Conservation (phyloP, 1,284 basidiomycete genomes). For the Melampsora larici-populina region DNA sequence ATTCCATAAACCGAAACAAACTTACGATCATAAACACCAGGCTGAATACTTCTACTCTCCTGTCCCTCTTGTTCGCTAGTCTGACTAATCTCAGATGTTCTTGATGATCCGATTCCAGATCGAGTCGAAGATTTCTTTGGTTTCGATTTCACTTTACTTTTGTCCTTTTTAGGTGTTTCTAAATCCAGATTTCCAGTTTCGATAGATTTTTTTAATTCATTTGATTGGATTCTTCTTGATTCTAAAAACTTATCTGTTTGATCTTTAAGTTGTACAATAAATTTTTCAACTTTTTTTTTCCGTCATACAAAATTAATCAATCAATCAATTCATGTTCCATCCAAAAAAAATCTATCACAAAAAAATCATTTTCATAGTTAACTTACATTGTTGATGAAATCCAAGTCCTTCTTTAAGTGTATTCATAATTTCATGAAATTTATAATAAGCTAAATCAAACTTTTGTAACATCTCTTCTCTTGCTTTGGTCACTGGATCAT, state of each 20-base stretch:
- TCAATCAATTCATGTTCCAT: background rate
- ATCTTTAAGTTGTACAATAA: background rate
- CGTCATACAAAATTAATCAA: too few relatives aligned
- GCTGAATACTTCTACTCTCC: background rate
- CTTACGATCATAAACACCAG: background rate
- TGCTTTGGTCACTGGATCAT: conserved; percentile 24
- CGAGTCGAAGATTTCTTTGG: too few relatives aligned
- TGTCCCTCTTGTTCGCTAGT: background rate
- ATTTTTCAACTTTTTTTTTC: background rate
- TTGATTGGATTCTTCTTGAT: background rate
- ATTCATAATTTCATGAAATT: conserved; percentile 25
- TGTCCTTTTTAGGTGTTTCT: background rate
- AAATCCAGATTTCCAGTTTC: background rate
- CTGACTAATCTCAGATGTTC: too few relatives aligned
- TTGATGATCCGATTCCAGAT: too few relatives aligned
- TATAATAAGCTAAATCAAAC: conserved; percentile 21
- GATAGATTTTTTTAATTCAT: background rate
- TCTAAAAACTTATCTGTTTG: background rate
- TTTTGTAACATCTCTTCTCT: conserved; percentile 30
- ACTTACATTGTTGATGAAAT: conserved; percentile 38
- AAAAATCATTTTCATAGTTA: too few relatives aligned
- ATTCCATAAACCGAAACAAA: background rate
- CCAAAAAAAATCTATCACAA: background rate
- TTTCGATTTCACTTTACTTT: background rate
- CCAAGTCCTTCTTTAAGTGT: conserved; percentile 22